A percentile compares a stretch with the other conserved stretches of the same genome.
These are phyloP conservation scores for Pseudonectria foliicola DNA, from an alignment of 2,329 filamentous ascomycete genomes.

Conservation along the genomic window DNA sequence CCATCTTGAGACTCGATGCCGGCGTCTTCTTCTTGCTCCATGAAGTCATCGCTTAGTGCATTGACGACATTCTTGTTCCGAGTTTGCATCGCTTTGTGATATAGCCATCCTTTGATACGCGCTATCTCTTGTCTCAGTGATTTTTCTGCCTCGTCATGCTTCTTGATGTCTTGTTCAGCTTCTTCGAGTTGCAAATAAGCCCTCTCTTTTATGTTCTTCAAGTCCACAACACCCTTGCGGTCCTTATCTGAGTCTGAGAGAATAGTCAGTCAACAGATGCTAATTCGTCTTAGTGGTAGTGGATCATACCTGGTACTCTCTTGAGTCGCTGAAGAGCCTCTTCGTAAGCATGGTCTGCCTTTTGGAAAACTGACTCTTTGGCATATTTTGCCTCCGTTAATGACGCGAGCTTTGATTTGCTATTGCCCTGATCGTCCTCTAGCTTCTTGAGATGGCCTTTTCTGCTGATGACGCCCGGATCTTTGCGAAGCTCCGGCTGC, in stretches of 20 bases:
- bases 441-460: not conserved
- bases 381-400: no score
- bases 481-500: not conserved
- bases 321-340: no score
- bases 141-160: not conserved
- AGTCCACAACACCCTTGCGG: no score
- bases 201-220: not conserved
- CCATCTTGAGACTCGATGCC: not conserved
- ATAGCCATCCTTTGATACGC: not conserved
- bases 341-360: no score
- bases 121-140: not conserved
- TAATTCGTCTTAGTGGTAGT: no score
- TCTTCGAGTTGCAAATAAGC: no score
- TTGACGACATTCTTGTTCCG: constrained; percentile 1
- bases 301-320: no score
- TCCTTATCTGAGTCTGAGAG: no score
- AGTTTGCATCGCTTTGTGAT: constrained; percentile 2
- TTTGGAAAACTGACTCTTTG: no score
- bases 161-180: no score
- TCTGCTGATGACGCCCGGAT: not conserved
- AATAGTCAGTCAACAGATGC: no score
- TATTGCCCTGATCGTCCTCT: not conserved
- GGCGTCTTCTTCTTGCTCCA: not conserved
- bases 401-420: not conserved
- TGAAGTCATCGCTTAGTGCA: not conserved